Evolutionary conservation across 352 stramenopile species (phyloP).

Genomic region (Globisporangium paroecandrum): DNA sequence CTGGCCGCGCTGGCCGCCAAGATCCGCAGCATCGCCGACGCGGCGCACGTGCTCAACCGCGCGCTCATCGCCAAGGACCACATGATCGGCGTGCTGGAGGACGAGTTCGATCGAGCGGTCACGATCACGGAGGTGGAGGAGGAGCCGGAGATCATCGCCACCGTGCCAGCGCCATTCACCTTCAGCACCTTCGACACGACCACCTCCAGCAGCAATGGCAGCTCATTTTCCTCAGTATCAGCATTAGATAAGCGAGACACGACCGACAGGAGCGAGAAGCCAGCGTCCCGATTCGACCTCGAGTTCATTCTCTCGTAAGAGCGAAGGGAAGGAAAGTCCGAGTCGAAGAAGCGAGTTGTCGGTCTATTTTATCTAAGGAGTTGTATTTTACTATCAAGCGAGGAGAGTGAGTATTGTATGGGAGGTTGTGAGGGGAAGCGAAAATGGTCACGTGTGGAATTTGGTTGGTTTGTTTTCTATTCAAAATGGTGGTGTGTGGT

Average conservation of each 20-base stretch:
- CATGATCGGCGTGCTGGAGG: conserved; percentile 32
- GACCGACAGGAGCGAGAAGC: background rate
- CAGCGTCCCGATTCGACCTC: background rate
- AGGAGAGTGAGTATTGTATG: background rate
- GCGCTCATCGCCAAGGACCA: conserved; percentile 40
- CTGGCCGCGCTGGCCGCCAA: conserved; percentile 26
- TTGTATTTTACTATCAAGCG: background rate
- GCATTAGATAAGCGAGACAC: background rate
- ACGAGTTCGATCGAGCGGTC: background rate
- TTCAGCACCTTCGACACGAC: background rate
- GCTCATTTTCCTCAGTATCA: background rate
- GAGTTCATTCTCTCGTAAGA: background rate
- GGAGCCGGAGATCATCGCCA: background rate
- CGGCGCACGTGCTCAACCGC: conserved; percentile 29
- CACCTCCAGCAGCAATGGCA: background rate
- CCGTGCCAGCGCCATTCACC: no score
- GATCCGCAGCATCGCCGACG: conserved; percentile 26
- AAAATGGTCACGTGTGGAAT: background rate
- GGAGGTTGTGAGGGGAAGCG: no score
- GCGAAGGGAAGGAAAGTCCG: no score
- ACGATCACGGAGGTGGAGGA: background rate
- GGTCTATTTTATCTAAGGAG: background rate
- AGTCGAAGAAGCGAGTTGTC: background rate
- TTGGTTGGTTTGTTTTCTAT: background rate
- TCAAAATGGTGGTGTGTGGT: background rate